A percentile compares a stretch with the other conserved stretches of the same genome.
Conservation (phyloP, 2,329 filamentous ascomycete genomes). For the Diaporthe sp. region DNA sequence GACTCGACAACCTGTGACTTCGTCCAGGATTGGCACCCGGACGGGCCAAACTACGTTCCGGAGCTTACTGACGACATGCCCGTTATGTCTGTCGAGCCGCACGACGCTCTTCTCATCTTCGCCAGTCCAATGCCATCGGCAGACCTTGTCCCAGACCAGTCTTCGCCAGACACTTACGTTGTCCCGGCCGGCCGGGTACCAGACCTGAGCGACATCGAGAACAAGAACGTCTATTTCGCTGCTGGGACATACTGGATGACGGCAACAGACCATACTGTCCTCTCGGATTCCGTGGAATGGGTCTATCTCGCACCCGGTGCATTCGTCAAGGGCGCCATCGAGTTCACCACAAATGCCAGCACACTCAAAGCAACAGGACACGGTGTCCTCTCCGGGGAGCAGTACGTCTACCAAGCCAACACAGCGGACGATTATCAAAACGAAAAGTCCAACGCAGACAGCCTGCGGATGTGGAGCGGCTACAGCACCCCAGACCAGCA, state of each 20-base stretch:
- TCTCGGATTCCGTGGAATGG: slow-evolving; percentile 43
- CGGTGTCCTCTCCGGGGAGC: slow-evolving; percentile 54
- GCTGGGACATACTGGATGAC: slow-evolving; percentile 51
- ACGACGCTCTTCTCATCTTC: slow-evolving; percentile 50
- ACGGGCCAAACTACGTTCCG: slow-evolving; percentile 44
- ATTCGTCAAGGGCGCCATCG: slow-evolving; percentile 54
- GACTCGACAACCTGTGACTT: slow-evolving; percentile 24
- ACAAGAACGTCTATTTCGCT: slow-evolving; percentile 45
- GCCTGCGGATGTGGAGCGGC: slow-evolving; percentile 50
- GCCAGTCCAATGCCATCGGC: slow-evolving; percentile 47
- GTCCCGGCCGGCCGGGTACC: slow-evolving; percentile 46
- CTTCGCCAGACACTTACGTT: slow-evolving; percentile 40
- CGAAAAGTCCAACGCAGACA: slow-evolving; percentile 47
- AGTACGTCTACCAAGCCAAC: slow-evolving; percentile 55
- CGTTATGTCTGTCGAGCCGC: slow-evolving; percentile 47
- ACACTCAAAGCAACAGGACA: slow-evolving; percentile 50
- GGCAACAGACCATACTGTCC: slow-evolving; percentile 28
- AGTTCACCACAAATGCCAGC: slow-evolving; percentile 47
- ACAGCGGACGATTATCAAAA: slow-evolving; percentile 47
- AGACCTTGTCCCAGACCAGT: slow-evolving; percentile 43
- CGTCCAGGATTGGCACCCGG: slow-evolving; percentile 36
- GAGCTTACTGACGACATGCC: slow-evolving; percentile 41
- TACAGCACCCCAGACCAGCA: slow-evolving; percentile 41
- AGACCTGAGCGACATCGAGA: slow-evolving; percentile 40
- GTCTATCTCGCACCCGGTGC: slow-evolving; percentile 50